Evolutionary conservation across 2,329 filamentous ascomycete species (phyloP).

Genomic region (Capronia coronata): DNA sequence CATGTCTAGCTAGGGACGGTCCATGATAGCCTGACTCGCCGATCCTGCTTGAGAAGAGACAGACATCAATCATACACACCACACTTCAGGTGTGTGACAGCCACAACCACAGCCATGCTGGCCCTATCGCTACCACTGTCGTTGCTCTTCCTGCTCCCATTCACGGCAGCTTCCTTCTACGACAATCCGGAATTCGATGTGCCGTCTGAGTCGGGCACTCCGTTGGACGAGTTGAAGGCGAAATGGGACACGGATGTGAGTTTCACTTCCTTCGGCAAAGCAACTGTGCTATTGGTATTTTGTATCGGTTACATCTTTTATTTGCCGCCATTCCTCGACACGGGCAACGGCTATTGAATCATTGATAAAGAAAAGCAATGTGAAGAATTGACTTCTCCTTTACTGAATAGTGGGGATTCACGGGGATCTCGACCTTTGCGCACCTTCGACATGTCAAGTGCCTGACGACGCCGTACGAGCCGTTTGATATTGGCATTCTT

Average conservation of each 20-base stretch:
- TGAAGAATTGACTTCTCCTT: background rate
- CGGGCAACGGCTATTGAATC: too few species aligned
- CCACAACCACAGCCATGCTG: background rate
- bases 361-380: background rate
- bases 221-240: conserved; percentile 39
- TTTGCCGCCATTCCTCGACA: too few species aligned
- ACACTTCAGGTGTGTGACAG: too few species aligned
- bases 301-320: too few species aligned
- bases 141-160: conserved; percentile 13
- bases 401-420: conserved; percentile 52
- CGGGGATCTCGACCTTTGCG: conserved; percentile 68
- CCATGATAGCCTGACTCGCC: too few species aligned
- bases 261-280: background rate
- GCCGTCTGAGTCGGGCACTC: conserved; percentile 28
- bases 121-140: background rate
- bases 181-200: conserved; percentile 38
- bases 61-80: too few species aligned
- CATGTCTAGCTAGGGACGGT: too few species aligned
- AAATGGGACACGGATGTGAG: conserved; percentile 46
- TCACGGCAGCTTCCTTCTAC: conserved; percentile 32
- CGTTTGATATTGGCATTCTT: conserved; percentile 65
- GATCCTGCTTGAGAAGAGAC: too few species aligned
- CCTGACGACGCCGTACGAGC: conserved; percentile 56
- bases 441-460: conserved; percentile 65
- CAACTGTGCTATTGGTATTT: too few species aligned